Evolutionary conservation across 228 moss, liverwort and hornwort genomes (phyloP).

Genomic region (Sphagnum magellanicum): DNA sequence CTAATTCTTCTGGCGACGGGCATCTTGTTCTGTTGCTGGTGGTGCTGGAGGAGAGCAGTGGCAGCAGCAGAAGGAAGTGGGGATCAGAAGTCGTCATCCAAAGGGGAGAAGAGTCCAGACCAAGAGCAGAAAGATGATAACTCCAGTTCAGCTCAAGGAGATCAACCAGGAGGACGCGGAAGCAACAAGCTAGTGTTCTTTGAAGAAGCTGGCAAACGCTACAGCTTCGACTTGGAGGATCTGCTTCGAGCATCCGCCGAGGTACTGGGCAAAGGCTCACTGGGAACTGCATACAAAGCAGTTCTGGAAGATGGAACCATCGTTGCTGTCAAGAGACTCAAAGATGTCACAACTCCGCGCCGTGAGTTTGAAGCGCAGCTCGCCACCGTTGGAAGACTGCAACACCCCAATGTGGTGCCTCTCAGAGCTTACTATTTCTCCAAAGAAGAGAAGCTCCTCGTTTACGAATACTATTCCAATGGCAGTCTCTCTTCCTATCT

Average conservation of each 20-base stretch:
- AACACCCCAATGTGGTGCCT: slow-evolving; percentile 44
- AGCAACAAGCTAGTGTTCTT: slow-evolving; percentile 50
- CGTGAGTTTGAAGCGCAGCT: slow-evolving; percentile 48
- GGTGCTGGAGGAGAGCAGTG: slow-evolving; percentile 30
- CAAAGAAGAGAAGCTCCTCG: slow-evolving; percentile 58
- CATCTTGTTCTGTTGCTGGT: slow-evolving; percentile 22
- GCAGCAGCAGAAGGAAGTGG: background rate
- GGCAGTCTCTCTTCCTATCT: slow-evolving; percentile 47
- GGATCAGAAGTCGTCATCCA: slow-evolving; percentile 5
- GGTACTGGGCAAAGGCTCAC: slow-evolving; percentile 50
- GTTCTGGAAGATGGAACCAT: slow-evolving; percentile 52
- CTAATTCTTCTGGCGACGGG: slow-evolving; percentile 11
- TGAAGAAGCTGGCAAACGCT: slow-evolving; percentile 19
- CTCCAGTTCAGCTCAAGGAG: slow-evolving; percentile 36
- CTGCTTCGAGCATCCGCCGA: slow-evolving; percentile 52
- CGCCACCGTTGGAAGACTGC: slow-evolving; percentile 37
- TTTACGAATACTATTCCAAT: slow-evolving; percentile 47
- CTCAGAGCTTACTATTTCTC: slow-evolving; percentile 49
- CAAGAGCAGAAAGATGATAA: slow-evolving; percentile 34
- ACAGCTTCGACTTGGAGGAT: slow-evolving; percentile 46
- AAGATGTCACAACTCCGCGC: slow-evolving; percentile 31
- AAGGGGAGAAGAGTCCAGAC: slow-evolving; percentile 12
- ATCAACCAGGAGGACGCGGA: slow-evolving; percentile 16
- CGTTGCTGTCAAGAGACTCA: slow-evolving; percentile 45
- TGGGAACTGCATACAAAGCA: slow-evolving; percentile 54